Evolutionary conservation across 2,329 filamentous ascomycete genomes (phyloP), one percentile per base, ranked within the genome.

Genomic region (Elsinoe ampelina): DNA sequence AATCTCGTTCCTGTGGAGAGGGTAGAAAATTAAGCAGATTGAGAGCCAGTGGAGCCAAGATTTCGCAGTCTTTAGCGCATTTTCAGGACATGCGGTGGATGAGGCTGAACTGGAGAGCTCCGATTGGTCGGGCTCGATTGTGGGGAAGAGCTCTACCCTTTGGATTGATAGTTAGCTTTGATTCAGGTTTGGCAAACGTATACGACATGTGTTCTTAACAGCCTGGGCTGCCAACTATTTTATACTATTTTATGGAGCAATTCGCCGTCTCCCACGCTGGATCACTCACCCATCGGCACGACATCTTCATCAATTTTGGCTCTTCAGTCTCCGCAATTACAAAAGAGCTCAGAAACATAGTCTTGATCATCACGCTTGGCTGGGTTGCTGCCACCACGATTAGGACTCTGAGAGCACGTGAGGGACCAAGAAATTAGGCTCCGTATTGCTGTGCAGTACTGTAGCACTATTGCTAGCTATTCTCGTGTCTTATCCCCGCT

Each of bases 311-410:
- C 17, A 76, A 75, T 15, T 48, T 45, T 26, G 22, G 22, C 10
- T 26, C 30, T n/a, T 56, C 54, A 5, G 70, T 75, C 52, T 70
- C 76, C 42, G 70, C 72, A 56, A 66, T 80, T 59, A 73, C 75
- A 35, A 75, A 74, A 61, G 78, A 81, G 63, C 66, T 79, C 58
- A 75, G 77, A 57, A 70, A 77, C 51, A 72, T 80, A 62, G 73
- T 74, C 43, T 65, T 77, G 61, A 73, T 78, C 60, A 68, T 78
- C 60, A 76, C 75, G 42, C 59, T 64, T 45, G 68, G 68, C 58
- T 66, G 65, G 63, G 59, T 69, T 47, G 61, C 65, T 13, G 62
- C 66, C 32, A 63, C 65, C 12, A 55, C 61, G 15, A 59, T 66
- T 22, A 55, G 60, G 15, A 61, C 61, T 15, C 57, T 66, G 42